phyloP scores from a whole-genome alignment of 805 yeast genomes.

The Tetrapisispora nanseiensis region DNA sequence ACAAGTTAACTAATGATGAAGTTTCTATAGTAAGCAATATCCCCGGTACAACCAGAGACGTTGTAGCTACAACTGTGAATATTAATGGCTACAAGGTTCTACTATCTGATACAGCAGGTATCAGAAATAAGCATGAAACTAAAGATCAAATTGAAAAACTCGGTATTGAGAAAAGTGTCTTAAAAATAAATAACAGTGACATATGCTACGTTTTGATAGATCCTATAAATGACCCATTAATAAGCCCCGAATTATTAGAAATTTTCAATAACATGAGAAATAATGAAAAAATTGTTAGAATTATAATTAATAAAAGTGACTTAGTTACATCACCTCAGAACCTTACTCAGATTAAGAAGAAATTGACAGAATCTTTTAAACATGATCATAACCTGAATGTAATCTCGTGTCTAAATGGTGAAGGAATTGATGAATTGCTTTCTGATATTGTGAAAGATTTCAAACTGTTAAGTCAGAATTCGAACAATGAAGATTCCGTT shows the following conservation, averaged over 20 bases:
- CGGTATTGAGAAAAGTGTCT: slow-evolving; percentile 73
- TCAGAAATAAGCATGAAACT: slow-evolving; percentile 35
- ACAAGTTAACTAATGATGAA: slow-evolving; percentile 64
- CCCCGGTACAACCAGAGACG: slow-evolving; percentile 92
- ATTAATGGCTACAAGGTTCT: slow-evolving; percentile 76
- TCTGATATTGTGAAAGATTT: slow-evolving; percentile 37
- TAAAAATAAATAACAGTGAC: slow-evolving; percentile 52
- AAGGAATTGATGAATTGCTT: slow-evolving; percentile 46
- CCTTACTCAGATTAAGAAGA: slow-evolving; percentile 14
- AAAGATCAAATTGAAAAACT: slow-evolving; percentile 58
- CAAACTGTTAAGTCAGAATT: slow-evolving; percentile 35
- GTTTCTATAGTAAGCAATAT: slow-evolving; percentile 84
- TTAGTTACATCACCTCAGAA: slow-evolving; percentile 24
- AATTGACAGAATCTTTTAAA: slow-evolving; percentile 16
- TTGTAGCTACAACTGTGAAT: slow-evolving; percentile 72
- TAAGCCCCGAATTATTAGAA: slow-evolving; percentile 31
- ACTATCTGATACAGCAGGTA: slow-evolving; percentile 90
- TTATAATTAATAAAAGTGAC: slow-evolving; percentile 56
- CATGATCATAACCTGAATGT: slow-evolving; percentile 19
- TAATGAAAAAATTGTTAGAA: slow-evolving; percentile 21
- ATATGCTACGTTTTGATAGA: slow-evolving; percentile 41
- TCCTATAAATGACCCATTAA: slow-evolving; percentile 14
- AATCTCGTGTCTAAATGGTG: slow-evolving; percentile 52
- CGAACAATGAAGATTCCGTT: slow-evolving; percentile 53
- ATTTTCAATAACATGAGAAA: slow-evolving; percentile 10